Base-by-base conservation (phyloP, 2,329 filamentous ascomycete species). In the Colletotrichum scovillei region DNA sequence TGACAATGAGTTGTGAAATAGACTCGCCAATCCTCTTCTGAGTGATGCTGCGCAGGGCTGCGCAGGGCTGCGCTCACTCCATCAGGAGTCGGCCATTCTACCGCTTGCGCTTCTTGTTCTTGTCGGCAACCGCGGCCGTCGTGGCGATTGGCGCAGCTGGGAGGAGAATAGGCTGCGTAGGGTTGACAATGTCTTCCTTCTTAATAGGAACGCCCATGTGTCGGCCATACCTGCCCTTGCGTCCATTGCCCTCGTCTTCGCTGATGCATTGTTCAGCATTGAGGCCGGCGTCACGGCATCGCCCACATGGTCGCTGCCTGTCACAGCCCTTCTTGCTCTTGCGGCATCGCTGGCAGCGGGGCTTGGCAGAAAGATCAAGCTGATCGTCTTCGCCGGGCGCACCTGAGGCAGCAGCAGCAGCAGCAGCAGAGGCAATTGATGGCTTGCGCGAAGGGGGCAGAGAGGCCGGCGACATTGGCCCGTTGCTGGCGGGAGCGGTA, bases 251-350 rank as follows among this genome's bases (percentile, higher is more conserved):
- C 84, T 99, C 97, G 78, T 99, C 97, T 83, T 99, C 97, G 82
- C 95, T 98, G 83, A 99, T 91, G 83, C 97, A 99, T 76, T 96
- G 94, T 77, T 98, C 97, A 73, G 95, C 92, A 70, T 94, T 93
- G 78, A 99, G 94, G 24, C 97, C 97, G 56, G 97, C 97, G 84
- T 99, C 97, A 82, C 95, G 95, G 90, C 97, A 99, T 75, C 97
- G 92, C 69, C 95, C 94, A 80, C 97, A 99, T 32, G 97, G 97
- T 52, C 97, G 92, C 84, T 98, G 97, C 72, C 97, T 93, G 85
- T 99, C 97, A 81, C 97, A 99, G 14, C 97, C 97, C 86, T 99
- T 99, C 89, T 99, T 99, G 86, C 96, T 98, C 90, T 99, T 99
- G 79, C 97, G 93, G 88, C 97, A 99, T 72, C 97, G 93, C 83